phyloP scores from a whole-genome alignment of 2,329 filamentous ascomycete species.

The Fusarium virguliforme region DNA sequence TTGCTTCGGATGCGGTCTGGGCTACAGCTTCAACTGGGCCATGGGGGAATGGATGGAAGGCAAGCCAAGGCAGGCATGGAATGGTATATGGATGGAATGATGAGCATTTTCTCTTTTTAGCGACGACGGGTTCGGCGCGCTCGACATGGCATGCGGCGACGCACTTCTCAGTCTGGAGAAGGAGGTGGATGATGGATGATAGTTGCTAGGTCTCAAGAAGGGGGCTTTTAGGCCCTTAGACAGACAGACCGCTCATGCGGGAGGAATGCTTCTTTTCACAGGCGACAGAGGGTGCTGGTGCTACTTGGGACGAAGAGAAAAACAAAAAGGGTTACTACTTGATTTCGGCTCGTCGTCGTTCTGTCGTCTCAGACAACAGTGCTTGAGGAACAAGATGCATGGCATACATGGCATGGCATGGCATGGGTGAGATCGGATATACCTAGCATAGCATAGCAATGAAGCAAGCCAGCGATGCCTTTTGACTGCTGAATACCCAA shows the following conservation, averaged over 20 bases:
- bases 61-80: background rate
- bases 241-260: conserved; percentile 51
- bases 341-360: conserved; percentile 26
- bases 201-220: conserved; percentile 27
- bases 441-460: conserved; percentile 35
- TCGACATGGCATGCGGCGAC: conserved; percentile 23
- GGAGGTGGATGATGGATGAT: background rate
- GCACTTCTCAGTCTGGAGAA: conserved; percentile 23
- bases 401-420: conserved; percentile 15
- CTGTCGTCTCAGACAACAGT: background rate
- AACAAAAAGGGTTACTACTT: conserved; percentile 34
- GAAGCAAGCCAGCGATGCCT: conserved; percentile 29
- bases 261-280: conserved; percentile 34
- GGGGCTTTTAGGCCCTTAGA: conserved; percentile 50
- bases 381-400: conserved; percentile 16
- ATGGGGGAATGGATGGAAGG: conserved; percentile 8
- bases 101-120: conserved; percentile 29
- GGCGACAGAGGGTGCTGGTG: conserved; percentile 8
- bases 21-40: conserved; percentile 24
- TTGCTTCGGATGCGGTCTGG: conserved; percentile 34
- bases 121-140: conserved; percentile 35
- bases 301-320: conserved; percentile 25
- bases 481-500: background rate
- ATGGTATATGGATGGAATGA: conserved; percentile 19
- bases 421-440: background rate